Conservation (phyloP, 1,284 basidiomycete genomes). For the Pyrrhoderma lamaoense region DNA sequence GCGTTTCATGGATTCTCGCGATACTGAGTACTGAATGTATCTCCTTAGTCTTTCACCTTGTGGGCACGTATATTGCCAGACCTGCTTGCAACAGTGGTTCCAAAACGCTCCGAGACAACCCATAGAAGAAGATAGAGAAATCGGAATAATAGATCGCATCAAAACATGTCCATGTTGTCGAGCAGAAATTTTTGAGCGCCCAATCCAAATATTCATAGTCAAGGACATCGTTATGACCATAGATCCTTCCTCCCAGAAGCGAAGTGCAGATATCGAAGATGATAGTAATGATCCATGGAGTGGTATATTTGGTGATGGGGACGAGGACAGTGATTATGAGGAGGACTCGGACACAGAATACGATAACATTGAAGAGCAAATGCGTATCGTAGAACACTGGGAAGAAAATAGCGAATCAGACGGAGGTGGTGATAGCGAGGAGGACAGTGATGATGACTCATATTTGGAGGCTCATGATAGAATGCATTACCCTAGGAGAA, state of each 20-base stretch:
- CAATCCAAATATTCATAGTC: conserved; percentile 59
- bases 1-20: no score
- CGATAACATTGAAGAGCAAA: neutral
- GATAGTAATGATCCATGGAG: conserved; percentile 53
- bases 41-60: conserved; percentile 55
- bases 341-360: conserved; percentile 21
- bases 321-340: conserved; percentile 25
- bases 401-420: no score
- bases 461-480: no score
- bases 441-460: neutral
- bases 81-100: conserved; percentile 71
- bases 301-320: conserved; percentile 51
- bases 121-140: conserved; percentile 45
- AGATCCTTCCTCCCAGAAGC: conserved; percentile 21
- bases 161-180: conserved; percentile 71
- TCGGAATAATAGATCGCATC: conserved; percentile 45
- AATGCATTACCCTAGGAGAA: neutral
- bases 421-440: conserved; percentile 1
- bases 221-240: conserved; percentile 49
- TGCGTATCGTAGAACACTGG: no score
- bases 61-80: conserved; percentile 61
- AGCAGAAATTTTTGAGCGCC: conserved; percentile 44
- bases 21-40: no score
- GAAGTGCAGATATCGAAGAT: conserved; percentile 25
- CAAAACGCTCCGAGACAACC: conserved; percentile 49